phyloP scores from a whole-genome alignment of 1,139 yeast genomes.

The Casaregolazyma suthepensis region DNA sequence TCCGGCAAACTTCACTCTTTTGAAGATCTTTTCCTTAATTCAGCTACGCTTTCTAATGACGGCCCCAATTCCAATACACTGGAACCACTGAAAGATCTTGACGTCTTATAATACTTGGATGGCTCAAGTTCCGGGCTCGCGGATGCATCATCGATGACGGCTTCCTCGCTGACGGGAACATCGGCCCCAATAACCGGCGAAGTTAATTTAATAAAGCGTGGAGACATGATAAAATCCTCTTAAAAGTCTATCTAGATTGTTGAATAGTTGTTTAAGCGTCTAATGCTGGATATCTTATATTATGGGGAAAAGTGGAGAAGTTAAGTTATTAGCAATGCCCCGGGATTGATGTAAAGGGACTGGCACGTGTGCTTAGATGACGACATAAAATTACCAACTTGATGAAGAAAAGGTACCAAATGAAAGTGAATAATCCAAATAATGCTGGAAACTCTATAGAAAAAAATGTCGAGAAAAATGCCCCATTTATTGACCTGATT shows the following conservation, averaged over 20 bases:
- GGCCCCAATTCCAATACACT: conserved; percentile 9
- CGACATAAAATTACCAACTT: neutral
- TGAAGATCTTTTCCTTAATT: neutral
- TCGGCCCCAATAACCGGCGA: conserved; percentile 4
- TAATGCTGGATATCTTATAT: neutral
- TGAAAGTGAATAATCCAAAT: neutral
- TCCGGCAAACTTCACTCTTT: neutral
- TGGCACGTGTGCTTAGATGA: neutral
- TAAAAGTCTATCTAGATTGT: neutral
- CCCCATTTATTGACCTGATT: neutral
- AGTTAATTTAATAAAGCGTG: conserved; percentile 1
- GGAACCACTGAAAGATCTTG: conserved; percentile 8
- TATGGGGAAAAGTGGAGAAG: neutral
- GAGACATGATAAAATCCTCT: neutral
- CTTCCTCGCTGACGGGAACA: conserved; percentile 1
- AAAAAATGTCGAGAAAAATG: no score
- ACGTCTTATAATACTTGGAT: neutral
- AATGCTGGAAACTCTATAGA: neutral
- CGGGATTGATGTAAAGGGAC: neutral
- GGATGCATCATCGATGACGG: conserved; percentile 1
- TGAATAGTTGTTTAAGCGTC: neutral
- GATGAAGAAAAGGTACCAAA: neutral
- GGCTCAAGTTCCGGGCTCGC: conserved; percentile 1
- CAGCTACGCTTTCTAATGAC: neutral
- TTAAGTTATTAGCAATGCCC: neutral